phyloP scores from a whole-genome alignment of 2,329 filamentous ascomycete genomes.

The Ascochyta clinopodiicola region DNA sequence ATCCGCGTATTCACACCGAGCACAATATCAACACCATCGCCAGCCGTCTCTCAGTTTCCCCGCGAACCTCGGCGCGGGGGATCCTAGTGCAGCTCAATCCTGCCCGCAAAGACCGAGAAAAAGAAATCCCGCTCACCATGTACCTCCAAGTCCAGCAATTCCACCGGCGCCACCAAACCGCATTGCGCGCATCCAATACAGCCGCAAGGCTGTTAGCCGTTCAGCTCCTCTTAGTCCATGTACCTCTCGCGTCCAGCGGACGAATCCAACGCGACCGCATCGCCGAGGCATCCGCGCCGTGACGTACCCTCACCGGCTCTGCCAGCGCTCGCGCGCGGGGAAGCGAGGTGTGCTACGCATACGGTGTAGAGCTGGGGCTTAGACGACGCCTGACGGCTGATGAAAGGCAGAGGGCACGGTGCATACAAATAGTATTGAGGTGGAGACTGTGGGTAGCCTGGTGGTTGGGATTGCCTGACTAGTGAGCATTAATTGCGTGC shows the following conservation, averaged over 20 bases:
- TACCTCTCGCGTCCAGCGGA: slow-evolving; percentile 1
- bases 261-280: slow-evolving; percentile 1
- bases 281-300: slow-evolving; percentile 14
- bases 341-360: not conserved
- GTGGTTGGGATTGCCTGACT: too few relatives aligned
- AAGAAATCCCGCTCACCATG: not conserved
- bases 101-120: not conserved
- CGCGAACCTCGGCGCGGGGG: slow-evolving; percentile 12
- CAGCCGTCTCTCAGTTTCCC: not conserved
- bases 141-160: slow-evolving; percentile 4
- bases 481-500: too few relatives aligned
- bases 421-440: too few relatives aligned
- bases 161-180: slow-evolving; percentile 4
- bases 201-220: not conserved
- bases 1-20: not conserved
- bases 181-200: slow-evolving; percentile 6
- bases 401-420: too few relatives aligned
- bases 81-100: slow-evolving; percentile 7
- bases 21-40: too few relatives aligned
- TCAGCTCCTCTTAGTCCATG: not conserved
- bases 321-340: not conserved
- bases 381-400: too few relatives aligned
- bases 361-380: not conserved
- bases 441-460: too few relatives aligned
- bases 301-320: slow-evolving; percentile 8